Conservation (phyloP, 768 basidiomycete species). For the Macrolepiota albuminosa region DNA sequence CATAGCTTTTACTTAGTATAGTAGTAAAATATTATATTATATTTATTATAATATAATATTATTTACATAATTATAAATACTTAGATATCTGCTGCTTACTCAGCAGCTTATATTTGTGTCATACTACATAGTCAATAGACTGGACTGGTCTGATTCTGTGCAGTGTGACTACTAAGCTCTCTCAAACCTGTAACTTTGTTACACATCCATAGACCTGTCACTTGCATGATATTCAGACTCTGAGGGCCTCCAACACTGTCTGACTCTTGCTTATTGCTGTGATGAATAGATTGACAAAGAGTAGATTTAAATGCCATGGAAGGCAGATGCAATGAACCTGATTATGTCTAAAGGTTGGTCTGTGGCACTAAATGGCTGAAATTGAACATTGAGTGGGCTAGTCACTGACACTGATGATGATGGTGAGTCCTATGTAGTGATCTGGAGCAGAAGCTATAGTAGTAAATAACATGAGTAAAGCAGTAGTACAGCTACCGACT, state of each 20-base stretch:
- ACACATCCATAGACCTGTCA: slow-evolving; percentile 35
- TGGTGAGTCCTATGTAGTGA: slow-evolving; percentile 1
- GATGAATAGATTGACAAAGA: slow-evolving; percentile 31
- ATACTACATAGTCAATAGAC: too few species aligned
- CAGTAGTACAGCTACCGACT: not conserved
- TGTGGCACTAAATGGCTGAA: not conserved
- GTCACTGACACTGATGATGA: slow-evolving; percentile 8
- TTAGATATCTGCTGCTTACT: too few species aligned
- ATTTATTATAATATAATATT: too few species aligned
- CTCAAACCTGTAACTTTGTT: too few species aligned
- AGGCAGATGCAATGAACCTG: slow-evolving; percentile 23
- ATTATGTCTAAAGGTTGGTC: slow-evolving; percentile 3
- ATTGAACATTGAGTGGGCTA: slow-evolving; percentile 6
- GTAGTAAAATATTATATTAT: too few species aligned
- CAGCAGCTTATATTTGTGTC: too few species aligned
- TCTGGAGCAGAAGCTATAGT: not conserved
- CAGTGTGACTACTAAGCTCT: too few species aligned
- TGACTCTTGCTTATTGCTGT: slow-evolving; percentile 22
- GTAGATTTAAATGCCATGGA: slow-evolving; percentile 11
- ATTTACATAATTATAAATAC: too few species aligned
- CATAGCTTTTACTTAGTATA: too few species aligned
- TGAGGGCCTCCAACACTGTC: slow-evolving; percentile 28
- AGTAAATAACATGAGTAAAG: not conserved
- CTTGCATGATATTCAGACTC: slow-evolving; percentile 49
- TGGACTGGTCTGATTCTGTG: too few species aligned